These are phyloP conservation scores for Pyropia yezoensis DNA, from an alignment of 23 red algal genomes.

Conservation along the genomic window DNA sequence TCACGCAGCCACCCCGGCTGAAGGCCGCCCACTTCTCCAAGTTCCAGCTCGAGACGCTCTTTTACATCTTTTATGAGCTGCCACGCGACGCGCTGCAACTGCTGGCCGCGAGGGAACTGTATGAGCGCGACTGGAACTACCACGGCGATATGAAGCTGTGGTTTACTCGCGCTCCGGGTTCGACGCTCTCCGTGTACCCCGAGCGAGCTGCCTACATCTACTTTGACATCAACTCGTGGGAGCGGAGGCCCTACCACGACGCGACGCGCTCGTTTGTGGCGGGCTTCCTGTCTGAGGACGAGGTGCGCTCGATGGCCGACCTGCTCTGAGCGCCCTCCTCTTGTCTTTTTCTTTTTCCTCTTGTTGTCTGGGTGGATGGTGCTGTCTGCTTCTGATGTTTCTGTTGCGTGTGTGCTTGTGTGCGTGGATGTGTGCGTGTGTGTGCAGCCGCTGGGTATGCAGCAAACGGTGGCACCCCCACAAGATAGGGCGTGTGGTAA, in stretches of 20 bases:
- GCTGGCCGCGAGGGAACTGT: conserved; percentile 81
- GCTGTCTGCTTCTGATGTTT: no score
- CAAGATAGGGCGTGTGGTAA: no score
- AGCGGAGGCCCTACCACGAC: conserved; percentile 72
- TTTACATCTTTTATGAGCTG: conserved; percentile 96
- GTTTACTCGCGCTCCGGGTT: conserved; percentile 58
- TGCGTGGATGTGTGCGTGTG: no score
- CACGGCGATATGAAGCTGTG: conserved; percentile 90
- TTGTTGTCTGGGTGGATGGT: neutral
- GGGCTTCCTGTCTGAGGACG: conserved; percentile 91
- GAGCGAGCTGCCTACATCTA: conserved; percentile 75
- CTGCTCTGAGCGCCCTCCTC: neutral
- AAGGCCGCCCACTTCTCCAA: conserved; percentile 80
- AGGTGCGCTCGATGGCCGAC: conserved; percentile 32
- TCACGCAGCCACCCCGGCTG: conserved; percentile 64
- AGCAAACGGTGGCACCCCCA: no score
- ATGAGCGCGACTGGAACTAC: conserved; percentile 91
- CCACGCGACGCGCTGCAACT: conserved; percentile 85
- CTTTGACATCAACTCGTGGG: conserved; percentile 94
- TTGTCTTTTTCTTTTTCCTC: neutral
- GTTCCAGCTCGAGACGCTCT: conserved; percentile 82
- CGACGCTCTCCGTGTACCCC: conserved; percentile 10
- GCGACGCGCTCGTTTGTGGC: conserved; percentile 70
- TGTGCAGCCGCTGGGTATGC: no score
- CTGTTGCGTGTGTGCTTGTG: no score